These are phyloP conservation scores for Aspergillus nomiae DNA, from an alignment of 2,329 filamentous ascomycete genomes.

Conservation along the genomic window DNA sequence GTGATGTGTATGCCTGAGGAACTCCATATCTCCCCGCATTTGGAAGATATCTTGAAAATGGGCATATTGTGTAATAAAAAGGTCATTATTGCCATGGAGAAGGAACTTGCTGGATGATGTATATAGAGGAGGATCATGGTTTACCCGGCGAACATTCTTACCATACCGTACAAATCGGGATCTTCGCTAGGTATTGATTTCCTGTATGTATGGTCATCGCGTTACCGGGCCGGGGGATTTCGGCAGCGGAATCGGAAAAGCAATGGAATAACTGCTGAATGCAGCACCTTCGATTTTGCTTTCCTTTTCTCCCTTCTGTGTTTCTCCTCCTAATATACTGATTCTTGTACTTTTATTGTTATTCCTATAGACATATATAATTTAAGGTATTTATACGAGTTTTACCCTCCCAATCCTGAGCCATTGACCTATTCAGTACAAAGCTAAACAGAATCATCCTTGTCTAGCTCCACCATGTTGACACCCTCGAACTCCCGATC, in stretches of 20 bases:
- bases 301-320: conserved; percentile 1
- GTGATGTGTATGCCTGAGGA: conserved; percentile 33
- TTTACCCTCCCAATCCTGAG: background rate
- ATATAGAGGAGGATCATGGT: conserved; percentile 17
- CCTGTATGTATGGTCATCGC: background rate
- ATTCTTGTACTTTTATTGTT: background rate
- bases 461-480: conserved; percentile 32
- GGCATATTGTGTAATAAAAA: conserved; percentile 31
- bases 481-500: conserved; percentile 35
- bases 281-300: background rate
- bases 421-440: conserved; percentile 1
- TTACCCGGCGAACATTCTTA: conserved; percentile 20
- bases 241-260: conserved; percentile 27
- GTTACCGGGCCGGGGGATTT: conserved; percentile 29
- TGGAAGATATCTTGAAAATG: conserved; percentile 35
- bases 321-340: background rate
- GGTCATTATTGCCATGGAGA: conserved; percentile 31
- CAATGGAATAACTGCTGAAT: conserved; percentile 5
- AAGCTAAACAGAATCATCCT: conserved; percentile 7
- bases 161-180: conserved; percentile 14
- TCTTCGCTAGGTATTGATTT: no score
- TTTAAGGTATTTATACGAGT: background rate
- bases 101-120: conserved; percentile 19
- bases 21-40: conserved; percentile 35
- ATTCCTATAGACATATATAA: background rate